Evolutionary conservation across 2,329 filamentous ascomycete genomes (phyloP), one percentile per base, ranked within the genome.

Genomic region (Hypocreales sp.): DNA sequence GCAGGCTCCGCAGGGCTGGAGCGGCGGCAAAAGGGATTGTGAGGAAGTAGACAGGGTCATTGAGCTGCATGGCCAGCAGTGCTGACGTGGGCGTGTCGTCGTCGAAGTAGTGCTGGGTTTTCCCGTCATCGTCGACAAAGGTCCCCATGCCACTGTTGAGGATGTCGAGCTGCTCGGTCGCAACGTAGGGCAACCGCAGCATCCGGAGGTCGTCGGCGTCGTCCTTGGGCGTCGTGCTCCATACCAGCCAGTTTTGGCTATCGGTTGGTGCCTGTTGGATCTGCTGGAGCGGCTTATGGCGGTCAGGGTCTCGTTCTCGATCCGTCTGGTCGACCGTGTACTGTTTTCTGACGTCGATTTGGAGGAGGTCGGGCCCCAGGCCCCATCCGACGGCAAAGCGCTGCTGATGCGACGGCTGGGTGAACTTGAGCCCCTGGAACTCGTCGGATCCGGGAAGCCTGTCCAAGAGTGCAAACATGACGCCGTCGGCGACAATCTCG

Each of bases 371-470:
- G 3, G 25, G 15, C 13, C 36, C 31, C 5, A 52, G 32, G 5
- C 27, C 22, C 3, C 22, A 22, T 10, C 26, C 43, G 4, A 37
- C 37, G 4, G 40, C 35, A 27, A 54, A 57, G 4, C 39, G 37
- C 35, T 55, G 51, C 33, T 56, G 53, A 34, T 58, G 53, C 2
- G 50, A 38, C 2, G 54, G 53, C 35, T 56, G 48, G 0, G 40
- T 38, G 26, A 56, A 39, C 5, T 30, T 34, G 9, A 56, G 40
- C 1, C 30, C 26, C 0, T 36, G n/a, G n/a, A 55, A 41, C 10
- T 45, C 35, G 4, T 35, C 20, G 2, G 33, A 29, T 4, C 34
- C 37, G 1, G 46, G 44, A 1, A 37, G 19, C 1, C 46, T 34
- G 30, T 53, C 48, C 11, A 52, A 35, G 8, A 55, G 33, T 6